Percentiles rank a stretch among this genome's conserved stretches.
Evolutionary conservation across 805 yeast species (phyloP).

Genomic region (Zygoascus flipseniorum): DNA sequence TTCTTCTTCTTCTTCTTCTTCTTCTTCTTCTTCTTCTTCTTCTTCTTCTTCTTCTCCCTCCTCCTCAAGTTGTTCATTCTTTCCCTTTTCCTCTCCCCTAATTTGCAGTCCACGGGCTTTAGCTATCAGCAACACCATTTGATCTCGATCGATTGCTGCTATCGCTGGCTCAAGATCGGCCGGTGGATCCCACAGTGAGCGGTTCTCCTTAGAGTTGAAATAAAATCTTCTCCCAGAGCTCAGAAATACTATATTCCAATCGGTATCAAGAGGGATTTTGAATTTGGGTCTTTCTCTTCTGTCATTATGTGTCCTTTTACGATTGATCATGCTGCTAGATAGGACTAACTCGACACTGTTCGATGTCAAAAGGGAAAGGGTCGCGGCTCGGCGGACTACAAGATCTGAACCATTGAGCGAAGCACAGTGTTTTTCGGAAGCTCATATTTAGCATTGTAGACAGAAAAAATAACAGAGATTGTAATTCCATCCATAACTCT

Average conservation of each 20-base stretch:
- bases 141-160: conserved; percentile 24
- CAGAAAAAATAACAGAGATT: no score
- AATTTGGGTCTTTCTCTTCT: conserved; percentile 12
- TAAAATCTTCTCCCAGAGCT: conserved; percentile 37
- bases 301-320: not conserved
- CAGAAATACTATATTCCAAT: conserved; percentile 39
- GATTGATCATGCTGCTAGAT: not conserved
- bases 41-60: conserved; percentile 3
- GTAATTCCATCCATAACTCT: no score
- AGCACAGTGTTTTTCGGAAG: no score
- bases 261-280: conserved; percentile 12
- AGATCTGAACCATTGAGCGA: no score
- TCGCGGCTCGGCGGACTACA: no score
- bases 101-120: conserved; percentile 31
- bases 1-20: conserved; percentile 6
- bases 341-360: no score
- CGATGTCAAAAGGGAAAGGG: no score
- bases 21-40: conserved; percentile 10
- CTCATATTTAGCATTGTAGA: no score
- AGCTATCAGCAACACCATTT: conserved; percentile 30
- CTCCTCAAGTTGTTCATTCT: conserved; percentile 1
- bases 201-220: conserved; percentile 24
- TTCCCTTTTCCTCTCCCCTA: conserved; percentile 6
- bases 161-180: conserved; percentile 23
- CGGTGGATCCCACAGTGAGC: conserved; percentile 32